A percentile compares a stretch with the other conserved stretches of the same genome.
These are phyloP conservation scores for Mycena belliarum DNA, from an alignment of 768 basidiomycete genomes.

Conservation along the genomic window DNA sequence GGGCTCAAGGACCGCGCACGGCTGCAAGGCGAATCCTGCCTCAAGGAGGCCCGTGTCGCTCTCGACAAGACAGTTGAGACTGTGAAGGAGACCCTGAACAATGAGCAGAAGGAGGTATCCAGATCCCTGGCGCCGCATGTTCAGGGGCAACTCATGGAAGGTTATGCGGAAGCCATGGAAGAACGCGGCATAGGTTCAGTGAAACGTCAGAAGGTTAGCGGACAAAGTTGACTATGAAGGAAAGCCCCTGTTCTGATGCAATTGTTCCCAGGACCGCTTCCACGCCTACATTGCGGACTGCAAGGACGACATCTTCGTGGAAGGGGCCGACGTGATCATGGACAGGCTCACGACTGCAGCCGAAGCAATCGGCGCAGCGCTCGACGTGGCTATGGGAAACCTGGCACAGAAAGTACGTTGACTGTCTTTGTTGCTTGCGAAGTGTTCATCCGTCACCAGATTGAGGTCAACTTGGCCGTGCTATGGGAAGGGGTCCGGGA, in stretches of 20 bases:
- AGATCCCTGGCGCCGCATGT: constrained; percentile 59
- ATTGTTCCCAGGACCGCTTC: constrained; percentile 52
- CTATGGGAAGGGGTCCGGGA: constrained; percentile 59
- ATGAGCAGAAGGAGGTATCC: constrained; percentile 61
- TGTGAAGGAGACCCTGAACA: constrained; percentile 51
- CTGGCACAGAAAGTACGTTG: constrained; percentile 57
- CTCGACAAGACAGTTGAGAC: constrained; percentile 48
- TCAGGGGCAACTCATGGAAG: constrained; percentile 48
- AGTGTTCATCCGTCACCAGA: constrained; percentile 18
- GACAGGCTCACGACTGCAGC: constrained; percentile 47
- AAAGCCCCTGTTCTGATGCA: no score
- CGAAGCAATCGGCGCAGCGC: constrained; percentile 48
- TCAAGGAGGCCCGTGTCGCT: constrained; percentile 52
- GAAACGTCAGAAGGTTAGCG: constrained; percentile 58
- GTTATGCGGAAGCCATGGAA: constrained; percentile 55
- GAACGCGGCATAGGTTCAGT: constrained; percentile 59
- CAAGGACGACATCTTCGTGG: constrained; percentile 54
- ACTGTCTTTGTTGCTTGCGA: not conserved
- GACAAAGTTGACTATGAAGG: no score
- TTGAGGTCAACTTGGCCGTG: constrained; percentile 57
- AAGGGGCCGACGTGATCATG: constrained; percentile 52
- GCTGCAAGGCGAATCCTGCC: constrained; percentile 51
- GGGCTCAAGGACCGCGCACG: constrained; percentile 55
- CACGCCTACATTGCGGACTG: constrained; percentile 41
- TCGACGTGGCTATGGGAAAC: constrained; percentile 45